Conservation (phyloP, 83 land plant species). For the Isoetes engelmannii region DNA sequence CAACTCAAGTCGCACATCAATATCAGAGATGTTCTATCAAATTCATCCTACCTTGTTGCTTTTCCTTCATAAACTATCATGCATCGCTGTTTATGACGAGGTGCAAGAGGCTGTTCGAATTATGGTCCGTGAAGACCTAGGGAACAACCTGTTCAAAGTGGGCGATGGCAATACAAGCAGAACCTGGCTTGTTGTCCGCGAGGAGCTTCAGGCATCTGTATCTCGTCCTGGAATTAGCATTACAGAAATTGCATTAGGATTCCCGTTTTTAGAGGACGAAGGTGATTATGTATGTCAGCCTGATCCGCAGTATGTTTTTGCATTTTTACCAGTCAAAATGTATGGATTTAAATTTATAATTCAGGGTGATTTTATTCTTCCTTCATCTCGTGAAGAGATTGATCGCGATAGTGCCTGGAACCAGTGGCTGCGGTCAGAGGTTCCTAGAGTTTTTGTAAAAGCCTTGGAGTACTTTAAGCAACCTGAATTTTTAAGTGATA, state of each 20-base stretch:
- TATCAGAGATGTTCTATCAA: constrained; percentile 61
- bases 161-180: constrained; percentile 47
- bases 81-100: constrained; percentile 57
- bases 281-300: constrained; percentile 45
- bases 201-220: constrained; percentile 40
- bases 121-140: constrained; percentile 60
- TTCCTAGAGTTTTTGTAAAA: constrained; percentile 56
- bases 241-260: constrained; percentile 83
- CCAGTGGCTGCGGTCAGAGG: constrained; percentile 87
- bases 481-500: constrained; percentile 42
- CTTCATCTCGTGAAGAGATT: constrained; percentile 91
- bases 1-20: constrained; percentile 33
- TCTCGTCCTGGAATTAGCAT: constrained; percentile 47
- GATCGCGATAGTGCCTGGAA: constrained; percentile 91
- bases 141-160: constrained; percentile 67
- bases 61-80: constrained; percentile 67
- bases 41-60: constrained; percentile 86
- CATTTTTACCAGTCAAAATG: constrained; percentile 81
- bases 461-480: constrained; percentile 44
- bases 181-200: constrained; percentile 63
- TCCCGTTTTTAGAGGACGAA: constrained; percentile 49
- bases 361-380: constrained; percentile 91
- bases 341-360: constrained; percentile 90
- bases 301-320: constrained; percentile 80
- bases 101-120: constrained; percentile 40